Conservation (phyloP, 768 basidiomycete genomes). For the Suillus tomentosus region DNA sequence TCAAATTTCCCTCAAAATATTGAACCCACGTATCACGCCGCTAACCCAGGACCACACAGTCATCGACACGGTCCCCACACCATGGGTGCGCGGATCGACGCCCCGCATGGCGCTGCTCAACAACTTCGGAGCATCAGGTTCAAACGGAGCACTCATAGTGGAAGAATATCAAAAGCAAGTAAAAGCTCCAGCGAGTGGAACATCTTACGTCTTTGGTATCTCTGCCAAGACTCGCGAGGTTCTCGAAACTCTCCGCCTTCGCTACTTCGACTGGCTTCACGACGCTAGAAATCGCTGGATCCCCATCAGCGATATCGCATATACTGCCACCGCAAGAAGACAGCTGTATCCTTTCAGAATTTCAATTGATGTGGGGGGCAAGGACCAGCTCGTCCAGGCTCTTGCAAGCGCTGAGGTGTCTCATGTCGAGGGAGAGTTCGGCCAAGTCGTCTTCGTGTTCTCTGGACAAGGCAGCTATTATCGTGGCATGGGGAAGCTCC, state of each 20-base stretch:
- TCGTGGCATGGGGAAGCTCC: conserved; percentile 57
- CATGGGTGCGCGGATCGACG: conserved; percentile 45
- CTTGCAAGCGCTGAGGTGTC: conserved; percentile 40
- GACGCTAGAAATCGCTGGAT: conserved; percentile 24
- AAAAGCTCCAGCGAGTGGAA: not conserved
- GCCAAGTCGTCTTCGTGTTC: conserved; percentile 63
- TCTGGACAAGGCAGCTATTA: conserved; percentile 76
- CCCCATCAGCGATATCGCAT: conserved; percentile 56
- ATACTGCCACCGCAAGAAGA: conserved; percentile 68
- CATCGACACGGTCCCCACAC: conserved; percentile 42
- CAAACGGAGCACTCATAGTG: conserved; percentile 62
- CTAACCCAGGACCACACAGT: conserved; percentile 48
- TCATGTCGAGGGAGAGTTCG: conserved; percentile 28
- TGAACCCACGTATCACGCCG: conserved; percentile 59
- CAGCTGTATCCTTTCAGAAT: conserved; percentile 57
- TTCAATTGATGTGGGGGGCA: conserved; percentile 45
- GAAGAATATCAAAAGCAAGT: conserved; percentile 48
- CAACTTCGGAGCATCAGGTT: conserved; percentile 77
- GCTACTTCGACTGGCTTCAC: conserved; percentile 52
- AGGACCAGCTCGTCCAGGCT: conserved; percentile 47
- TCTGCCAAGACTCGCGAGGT: conserved; percentile 58
- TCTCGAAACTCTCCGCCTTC: conserved; percentile 47
- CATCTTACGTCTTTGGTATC: conserved; percentile 53
- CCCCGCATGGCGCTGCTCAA: conserved; percentile 62
- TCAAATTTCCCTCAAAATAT: conserved; percentile 55